Evolutionary conservation across 371 early-diverging fungal species (phyloP), one percentile per base, ranked within the genome.

Genomic region (Mortierella sp.): DNA sequence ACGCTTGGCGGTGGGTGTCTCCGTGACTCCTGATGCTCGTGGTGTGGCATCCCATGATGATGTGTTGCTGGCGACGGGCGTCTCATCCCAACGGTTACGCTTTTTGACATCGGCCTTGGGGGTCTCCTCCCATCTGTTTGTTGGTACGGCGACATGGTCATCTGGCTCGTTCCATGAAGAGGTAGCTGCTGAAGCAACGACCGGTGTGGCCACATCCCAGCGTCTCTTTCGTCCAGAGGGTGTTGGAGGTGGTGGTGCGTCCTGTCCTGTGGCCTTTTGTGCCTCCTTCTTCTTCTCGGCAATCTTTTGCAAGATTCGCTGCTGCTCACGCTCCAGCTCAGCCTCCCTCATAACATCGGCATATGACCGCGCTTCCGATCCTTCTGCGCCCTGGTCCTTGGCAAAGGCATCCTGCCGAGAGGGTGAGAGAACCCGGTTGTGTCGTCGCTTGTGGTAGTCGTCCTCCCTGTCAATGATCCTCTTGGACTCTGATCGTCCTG

Each of bases 191-290:
- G 83, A 76, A 0, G 85, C 68, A 63, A 86, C 88, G 10, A 85
- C 92, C 0, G 96, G 93, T n/a, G 94, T 94, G 14, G 92, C 92
- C 6, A 94, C 92, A 79, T 97, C 97, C 97, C 97, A 97, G 74
- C 96, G 89, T 79, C 97, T 88, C 80, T 95, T 95, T 73, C 90
- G 64, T 89, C 68, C 58, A 87, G 71, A 71, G 10, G 86, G 69
- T 68, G 81, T 66, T 14, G 80, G 73, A 65, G 88, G 83, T 26
- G 88, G 86, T 24, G 85, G 77, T 29, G 87, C 79, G 48, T 85
- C 87, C 24, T 85, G 88, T 74, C 89, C 86, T 52, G 86, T 83
- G 26, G 71, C 71, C 77, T 85, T 85, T 66, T 77, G 73, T 52
- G 85, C 88, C 77, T 93, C 93, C 75, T 90, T 92, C 69, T 90